These are phyloP conservation scores for Pichia sp. DNA, from an alignment of 1,139 yeast genomes.

Conservation along the genomic window DNA sequence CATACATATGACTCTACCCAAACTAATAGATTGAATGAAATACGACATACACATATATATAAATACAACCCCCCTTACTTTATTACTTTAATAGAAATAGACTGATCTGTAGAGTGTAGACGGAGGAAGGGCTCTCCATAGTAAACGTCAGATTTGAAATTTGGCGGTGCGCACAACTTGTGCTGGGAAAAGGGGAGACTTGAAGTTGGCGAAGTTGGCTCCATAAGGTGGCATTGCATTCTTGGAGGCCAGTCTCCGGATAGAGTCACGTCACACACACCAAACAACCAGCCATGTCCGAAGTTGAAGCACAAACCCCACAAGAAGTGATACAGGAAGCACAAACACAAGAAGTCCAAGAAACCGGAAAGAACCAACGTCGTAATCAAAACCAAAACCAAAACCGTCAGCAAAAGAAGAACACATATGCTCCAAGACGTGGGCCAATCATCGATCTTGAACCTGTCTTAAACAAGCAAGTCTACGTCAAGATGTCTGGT, in stretches of 20 bases:
- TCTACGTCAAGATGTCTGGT: constrained; percentile 83
- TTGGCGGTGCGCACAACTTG: too few relatives aligned
- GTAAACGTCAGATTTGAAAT: too few relatives aligned
- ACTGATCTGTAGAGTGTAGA: too few relatives aligned
- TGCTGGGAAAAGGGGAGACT: too few relatives aligned
- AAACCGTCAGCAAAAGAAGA: constrained; percentile 16
- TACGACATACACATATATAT: not conserved
- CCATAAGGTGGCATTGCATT: too few relatives aligned
- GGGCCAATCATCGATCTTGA: constrained; percentile 87
- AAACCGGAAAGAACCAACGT: not conserved
- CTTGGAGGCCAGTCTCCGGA: too few relatives aligned
- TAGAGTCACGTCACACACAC: too few relatives aligned
- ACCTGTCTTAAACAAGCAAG: constrained; percentile 69
- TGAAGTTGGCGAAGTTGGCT: too few relatives aligned
- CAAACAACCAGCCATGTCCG: not conserved
- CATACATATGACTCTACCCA: constrained; percentile 4
- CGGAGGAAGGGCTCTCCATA: too few relatives aligned
- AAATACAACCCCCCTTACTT: not conserved
- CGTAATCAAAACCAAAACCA: constrained; percentile 8
- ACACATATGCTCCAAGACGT: constrained; percentile 28
- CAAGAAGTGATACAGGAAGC: not conserved
- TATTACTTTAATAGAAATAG: too few relatives aligned
- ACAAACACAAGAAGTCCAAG: not conserved
- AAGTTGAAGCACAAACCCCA: not conserved
- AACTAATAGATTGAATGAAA: not conserved